These are phyloP conservation scores for Penicillium mononematosum DNA, from an alignment of 495 filamentous ascomycete species.

Conservation along the genomic window DNA sequence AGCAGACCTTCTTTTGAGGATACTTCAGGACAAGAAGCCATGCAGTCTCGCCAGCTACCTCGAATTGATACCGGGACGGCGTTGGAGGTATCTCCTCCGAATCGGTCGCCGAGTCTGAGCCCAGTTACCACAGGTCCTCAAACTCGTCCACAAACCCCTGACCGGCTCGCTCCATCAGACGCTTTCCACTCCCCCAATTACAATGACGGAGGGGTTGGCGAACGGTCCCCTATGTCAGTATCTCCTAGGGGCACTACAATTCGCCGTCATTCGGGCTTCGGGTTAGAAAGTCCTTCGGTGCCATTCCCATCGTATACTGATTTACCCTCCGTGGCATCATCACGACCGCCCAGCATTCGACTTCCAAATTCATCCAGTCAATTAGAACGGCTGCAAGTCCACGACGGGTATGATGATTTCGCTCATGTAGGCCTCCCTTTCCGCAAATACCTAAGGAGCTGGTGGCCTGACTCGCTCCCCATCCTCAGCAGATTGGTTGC, in stretches of 20 bases:
- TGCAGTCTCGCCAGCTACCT: slow-evolving; percentile 13
- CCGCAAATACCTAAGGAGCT: slow-evolving; percentile 36
- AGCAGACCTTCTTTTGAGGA: slow-evolving; percentile 36
- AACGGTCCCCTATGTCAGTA: slow-evolving; percentile 31
- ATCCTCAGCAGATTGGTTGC: slow-evolving; percentile 63
- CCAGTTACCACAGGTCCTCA: slow-evolving; percentile 20
- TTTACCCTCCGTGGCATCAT: slow-evolving; percentile 38
- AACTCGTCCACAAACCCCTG: slow-evolving; percentile 29
- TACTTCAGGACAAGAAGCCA: neutral
- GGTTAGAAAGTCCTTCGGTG: slow-evolving; percentile 34
- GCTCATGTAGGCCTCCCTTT: slow-evolving; percentile 16
- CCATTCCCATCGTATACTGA: slow-evolving; percentile 55
- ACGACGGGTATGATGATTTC: slow-evolving; percentile 29
- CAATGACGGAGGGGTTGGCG: slow-evolving; percentile 19
- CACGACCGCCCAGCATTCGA: slow-evolving; percentile 53
- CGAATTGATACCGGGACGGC: slow-evolving; percentile 24
- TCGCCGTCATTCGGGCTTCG: slow-evolving; percentile 11
- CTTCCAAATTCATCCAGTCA: slow-evolving; percentile 50
- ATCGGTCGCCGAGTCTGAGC: slow-evolving; percentile 25
- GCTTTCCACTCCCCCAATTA: slow-evolving; percentile 40
- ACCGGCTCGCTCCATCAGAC: slow-evolving; percentile 39
- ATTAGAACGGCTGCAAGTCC: slow-evolving; percentile 41
- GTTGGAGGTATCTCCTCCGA: slow-evolving; percentile 33
- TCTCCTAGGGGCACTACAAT: slow-evolving; percentile 34
- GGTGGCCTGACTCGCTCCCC: slow-evolving; percentile 72